Percentiles rank a stretch among this genome's conserved stretches.
These are phyloP conservation scores for Avena eriantha DNA, from an alignment of 176 grass and related monocot genomes.

Conservation along the genomic window DNA sequence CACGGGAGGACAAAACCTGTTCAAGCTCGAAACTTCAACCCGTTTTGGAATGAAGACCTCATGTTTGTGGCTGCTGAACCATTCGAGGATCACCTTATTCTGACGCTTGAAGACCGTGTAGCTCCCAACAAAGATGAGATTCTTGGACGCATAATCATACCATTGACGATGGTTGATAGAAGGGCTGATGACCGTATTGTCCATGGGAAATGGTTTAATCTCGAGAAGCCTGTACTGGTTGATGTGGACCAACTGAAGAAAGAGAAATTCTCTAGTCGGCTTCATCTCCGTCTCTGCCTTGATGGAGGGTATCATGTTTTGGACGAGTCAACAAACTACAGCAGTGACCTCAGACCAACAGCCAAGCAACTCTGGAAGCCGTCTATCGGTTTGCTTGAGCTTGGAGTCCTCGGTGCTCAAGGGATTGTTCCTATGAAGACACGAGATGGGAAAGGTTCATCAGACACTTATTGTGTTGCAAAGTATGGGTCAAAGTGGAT, in stretches of 20 bases:
- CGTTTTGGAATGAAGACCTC: constrained; percentile 93
- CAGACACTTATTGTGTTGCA: constrained; percentile 96
- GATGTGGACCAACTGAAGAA: constrained; percentile 87
- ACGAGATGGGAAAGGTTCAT: constrained; percentile 87
- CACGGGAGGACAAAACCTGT: constrained; percentile 68
- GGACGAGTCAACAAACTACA: constrained; percentile 95
- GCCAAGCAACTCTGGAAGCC: constrained; percentile 98
- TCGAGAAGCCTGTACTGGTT: constrained; percentile 80
- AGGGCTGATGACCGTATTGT: constrained; percentile 79
- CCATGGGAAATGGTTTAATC: constrained; percentile 92
- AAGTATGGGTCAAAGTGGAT: constrained; percentile 99
- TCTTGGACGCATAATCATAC: constrained; percentile 80
- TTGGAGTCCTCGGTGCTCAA: constrained; percentile 81
- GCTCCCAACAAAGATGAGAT: constrained; percentile 94
- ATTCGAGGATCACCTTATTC: constrained; percentile 92
- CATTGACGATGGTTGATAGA: constrained; percentile 70
- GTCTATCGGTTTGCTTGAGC: constrained; percentile 89
- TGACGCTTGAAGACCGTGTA: constrained; percentile 84
- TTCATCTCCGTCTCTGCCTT: constrained; percentile 91
- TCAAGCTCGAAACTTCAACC: constrained; percentile 80
- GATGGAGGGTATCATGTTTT: constrained; percentile 98
- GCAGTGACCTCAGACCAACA: constrained; percentile 96
- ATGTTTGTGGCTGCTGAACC: constrained; percentile 98
- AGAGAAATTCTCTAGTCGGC: constrained; percentile 85
- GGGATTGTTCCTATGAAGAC: constrained; percentile 96